A percentile compares a stretch with the other conserved stretches of the same genome.
Evolutionary conservation across 2,329 filamentous ascomycete genomes (phyloP).

Genomic region (Phialophora verrucosa): DNA sequence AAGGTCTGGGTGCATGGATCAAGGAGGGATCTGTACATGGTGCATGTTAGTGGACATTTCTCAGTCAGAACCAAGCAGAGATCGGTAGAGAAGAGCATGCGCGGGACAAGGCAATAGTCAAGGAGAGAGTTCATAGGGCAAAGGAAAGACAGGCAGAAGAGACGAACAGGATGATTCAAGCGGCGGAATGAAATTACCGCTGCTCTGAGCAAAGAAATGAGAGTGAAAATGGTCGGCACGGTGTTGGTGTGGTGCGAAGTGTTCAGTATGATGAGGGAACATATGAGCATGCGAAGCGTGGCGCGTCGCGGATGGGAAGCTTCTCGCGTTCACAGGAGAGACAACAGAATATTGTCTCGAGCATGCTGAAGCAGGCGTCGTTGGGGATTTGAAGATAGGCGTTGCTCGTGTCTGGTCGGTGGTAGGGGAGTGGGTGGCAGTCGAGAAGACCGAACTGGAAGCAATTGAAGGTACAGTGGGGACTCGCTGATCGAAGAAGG

Average conservation of each 20-base stretch:
- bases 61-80: background rate
- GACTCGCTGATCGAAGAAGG: conserved; percentile 18
- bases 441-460: conserved; percentile 26
- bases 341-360: conserved; percentile 39
- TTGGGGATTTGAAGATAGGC: conserved; percentile 45
- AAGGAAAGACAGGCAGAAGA: conserved; percentile 40
- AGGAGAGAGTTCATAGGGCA: conserved; percentile 28
- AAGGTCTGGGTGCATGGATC: conserved; percentile 30
- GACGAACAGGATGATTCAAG: conserved; percentile 61
- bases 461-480: conserved; percentile 19
- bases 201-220: conserved; percentile 61
- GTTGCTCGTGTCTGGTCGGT: conserved; percentile 21
- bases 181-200: conserved; percentile 60
- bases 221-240: conserved; percentile 39
- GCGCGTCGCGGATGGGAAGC: conserved; percentile 15
- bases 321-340: conserved; percentile 30
- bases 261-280: conserved; percentile 10
- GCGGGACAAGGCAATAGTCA: conserved; percentile 11
- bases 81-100: background rate
- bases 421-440: conserved; percentile 24
- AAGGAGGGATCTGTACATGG: conserved; percentile 34
- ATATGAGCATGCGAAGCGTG: conserved; percentile 14
- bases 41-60: conserved; percentile 22
- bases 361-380: conserved; percentile 45
- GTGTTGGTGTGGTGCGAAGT: conserved; percentile 7